Evolutionary conservation across 1,139 yeast genomes (phyloP).

Genomic region (Candida dubliniensis): DNA sequence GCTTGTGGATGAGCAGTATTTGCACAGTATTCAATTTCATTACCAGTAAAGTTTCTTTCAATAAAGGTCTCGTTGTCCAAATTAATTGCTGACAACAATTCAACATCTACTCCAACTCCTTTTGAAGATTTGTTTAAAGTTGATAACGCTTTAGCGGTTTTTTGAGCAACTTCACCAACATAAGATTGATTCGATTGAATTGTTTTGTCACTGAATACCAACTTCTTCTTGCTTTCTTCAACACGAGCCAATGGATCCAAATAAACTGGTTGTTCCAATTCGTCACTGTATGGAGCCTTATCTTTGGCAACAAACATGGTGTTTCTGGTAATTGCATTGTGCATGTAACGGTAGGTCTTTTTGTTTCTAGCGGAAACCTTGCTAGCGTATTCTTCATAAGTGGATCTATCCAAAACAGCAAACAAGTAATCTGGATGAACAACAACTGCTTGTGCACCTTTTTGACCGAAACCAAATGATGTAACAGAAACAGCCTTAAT

Average conservation of each 20-base stretch:
- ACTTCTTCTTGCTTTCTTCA: conserved; percentile 47
- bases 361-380: conserved; percentile 83
- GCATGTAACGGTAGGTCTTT: conserved; percentile 93
- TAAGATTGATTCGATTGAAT: conserved; percentile 37
- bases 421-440: conserved; percentile 92
- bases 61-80: conserved; percentile 83
- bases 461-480: conserved; percentile 98
- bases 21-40: conserved; percentile 77
- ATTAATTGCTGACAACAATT: conserved; percentile 77
- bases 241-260: conserved; percentile 95
- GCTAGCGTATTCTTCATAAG: conserved; percentile 66
- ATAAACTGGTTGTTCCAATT: conserved; percentile 85
- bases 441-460: conserved; percentile 95
- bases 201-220: conserved; percentile 47
- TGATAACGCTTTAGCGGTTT: conserved; percentile 52
- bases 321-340: conserved; percentile 89
- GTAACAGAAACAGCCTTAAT: conserved; percentile 96
- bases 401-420: conserved; percentile 71
- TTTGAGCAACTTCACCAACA: conserved; percentile 36
- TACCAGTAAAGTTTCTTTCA: conserved; percentile 84
- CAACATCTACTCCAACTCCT: conserved; percentile 97
- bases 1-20: conserved; percentile 77
- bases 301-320: conserved; percentile 91
- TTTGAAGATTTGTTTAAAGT: conserved; percentile 50
- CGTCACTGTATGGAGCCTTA: conserved; percentile 87